Conservation (phyloP, 164 flowering plant species). For the grape (Vitis vinifera) region DNA sequence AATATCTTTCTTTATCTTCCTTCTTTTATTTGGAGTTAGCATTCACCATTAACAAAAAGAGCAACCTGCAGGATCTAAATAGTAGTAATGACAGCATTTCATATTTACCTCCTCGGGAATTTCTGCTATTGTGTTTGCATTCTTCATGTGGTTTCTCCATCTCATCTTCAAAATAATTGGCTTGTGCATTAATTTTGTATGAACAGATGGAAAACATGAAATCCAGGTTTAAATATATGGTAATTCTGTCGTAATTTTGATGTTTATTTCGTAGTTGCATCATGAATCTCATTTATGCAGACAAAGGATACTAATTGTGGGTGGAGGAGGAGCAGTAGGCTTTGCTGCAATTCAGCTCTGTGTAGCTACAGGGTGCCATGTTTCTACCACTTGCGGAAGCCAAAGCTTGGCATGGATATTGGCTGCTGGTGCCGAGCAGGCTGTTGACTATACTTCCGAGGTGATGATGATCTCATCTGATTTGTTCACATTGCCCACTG, state of each 20-base stretch:
- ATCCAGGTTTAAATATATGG: neutral
- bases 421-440: slow-evolving; percentile 92
- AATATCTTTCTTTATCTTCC: too few species aligned
- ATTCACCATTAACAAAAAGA: neutral
- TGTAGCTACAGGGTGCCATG: slow-evolving; percentile 79
- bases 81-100: neutral
- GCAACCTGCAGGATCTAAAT: neutral
- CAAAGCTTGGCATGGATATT: slow-evolving; percentile 63
- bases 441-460: slow-evolving; percentile 81
- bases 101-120: neutral
- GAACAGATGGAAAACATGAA: neutral
- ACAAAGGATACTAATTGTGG: slow-evolving; percentile 78
- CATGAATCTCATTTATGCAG: slow-evolving; percentile 30
- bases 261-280: neutral
- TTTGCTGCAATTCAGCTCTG: slow-evolving; percentile 90
- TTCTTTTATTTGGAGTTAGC: neutral
- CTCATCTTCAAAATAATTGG: neutral
- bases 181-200: neutral
- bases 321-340: slow-evolving; percentile 99
- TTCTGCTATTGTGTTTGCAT: neutral
- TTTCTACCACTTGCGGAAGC: slow-evolving; percentile 78
- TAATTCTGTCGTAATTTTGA: too few species aligned
- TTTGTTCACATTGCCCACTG: too few species aligned
- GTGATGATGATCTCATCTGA: slow-evolving; percentile 29
- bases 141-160: neutral